Percentiles rank a stretch among this genome's conserved stretches.
phyloP scores from a whole-genome alignment of 352 stramenopile species.

The Pythium insidiosum region DNA sequence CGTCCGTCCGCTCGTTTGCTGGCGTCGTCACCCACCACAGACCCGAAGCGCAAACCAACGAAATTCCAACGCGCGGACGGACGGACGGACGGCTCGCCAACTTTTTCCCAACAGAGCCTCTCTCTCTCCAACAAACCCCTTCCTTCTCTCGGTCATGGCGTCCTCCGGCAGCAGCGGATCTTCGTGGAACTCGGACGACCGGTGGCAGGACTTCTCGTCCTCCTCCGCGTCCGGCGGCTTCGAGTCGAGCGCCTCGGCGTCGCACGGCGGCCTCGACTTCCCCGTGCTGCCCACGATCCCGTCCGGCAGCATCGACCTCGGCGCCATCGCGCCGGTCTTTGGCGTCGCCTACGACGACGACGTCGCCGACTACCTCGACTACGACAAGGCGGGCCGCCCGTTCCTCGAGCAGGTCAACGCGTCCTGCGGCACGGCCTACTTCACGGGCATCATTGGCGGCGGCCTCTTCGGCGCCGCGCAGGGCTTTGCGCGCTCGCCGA shows the following conservation, averaged over 20 bases:
- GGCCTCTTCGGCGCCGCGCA: constrained; percentile 55
- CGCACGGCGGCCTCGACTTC: constrained; percentile 48
- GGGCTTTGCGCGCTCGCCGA: constrained; percentile 65
- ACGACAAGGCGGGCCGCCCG: constrained; percentile 73
- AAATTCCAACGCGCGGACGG: too few species aligned
- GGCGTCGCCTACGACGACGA: constrained; percentile 73
- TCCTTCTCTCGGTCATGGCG: too few species aligned
- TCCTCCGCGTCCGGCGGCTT: constrained; percentile 21
- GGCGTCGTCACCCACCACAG: too few species aligned
- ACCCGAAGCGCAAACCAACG: too few species aligned
- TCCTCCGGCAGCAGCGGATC: constrained; percentile 9
- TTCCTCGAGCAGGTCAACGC: constrained; percentile 82
- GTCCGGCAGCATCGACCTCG: constrained; percentile 71
- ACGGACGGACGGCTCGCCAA: too few species aligned
- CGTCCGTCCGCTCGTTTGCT: too few species aligned
- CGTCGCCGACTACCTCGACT: constrained; percentile 77
- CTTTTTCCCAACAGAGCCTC: too few species aligned
- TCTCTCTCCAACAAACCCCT: too few species aligned
- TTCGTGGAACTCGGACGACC: constrained; percentile 68
- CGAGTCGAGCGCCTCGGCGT: constrained; percentile 42
- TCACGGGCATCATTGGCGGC: constrained; percentile 77
- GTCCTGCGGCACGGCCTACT: constrained; percentile 76
- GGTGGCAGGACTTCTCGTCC: constrained; percentile 61
- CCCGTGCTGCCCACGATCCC: constrained; percentile 67
- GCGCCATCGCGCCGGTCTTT: constrained; percentile 81